Evolutionary conservation across 768 basidiomycete species (phyloP).

Genomic region (Rhodotorula taiwanensis): DNA sequence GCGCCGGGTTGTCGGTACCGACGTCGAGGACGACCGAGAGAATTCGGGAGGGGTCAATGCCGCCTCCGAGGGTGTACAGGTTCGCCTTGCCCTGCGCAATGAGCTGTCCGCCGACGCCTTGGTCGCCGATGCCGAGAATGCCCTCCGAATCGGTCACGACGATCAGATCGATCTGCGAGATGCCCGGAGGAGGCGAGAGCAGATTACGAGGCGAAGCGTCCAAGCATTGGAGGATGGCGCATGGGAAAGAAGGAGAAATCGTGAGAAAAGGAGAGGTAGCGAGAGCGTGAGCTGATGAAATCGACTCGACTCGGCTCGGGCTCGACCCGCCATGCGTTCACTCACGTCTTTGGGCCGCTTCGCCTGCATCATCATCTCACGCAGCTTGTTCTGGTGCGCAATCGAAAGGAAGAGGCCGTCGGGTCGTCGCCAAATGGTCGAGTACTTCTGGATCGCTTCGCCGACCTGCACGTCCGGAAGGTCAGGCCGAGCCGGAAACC

Average conservation of each 20-base stretch:
- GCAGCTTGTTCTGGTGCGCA: slow-evolving; percentile 58
- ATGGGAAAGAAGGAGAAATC: background rate
- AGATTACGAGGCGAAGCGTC: too few species aligned
- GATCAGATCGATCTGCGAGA: slow-evolving; percentile 58
- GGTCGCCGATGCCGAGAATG: slow-evolving; percentile 70
- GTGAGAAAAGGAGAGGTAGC: too few species aligned
- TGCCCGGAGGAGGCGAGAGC: too few species aligned
- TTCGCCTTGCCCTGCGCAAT: slow-evolving; percentile 35
- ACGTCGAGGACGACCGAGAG: slow-evolving; percentile 55
- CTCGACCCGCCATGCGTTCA: too few species aligned
- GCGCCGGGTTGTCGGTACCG: slow-evolving; percentile 63
- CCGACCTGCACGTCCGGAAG: slow-evolving; percentile 12
- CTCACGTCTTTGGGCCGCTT: slow-evolving; percentile 32
- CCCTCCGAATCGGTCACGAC: slow-evolving; percentile 80
- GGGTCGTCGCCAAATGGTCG: slow-evolving; percentile 68
- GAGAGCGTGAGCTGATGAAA: too few species aligned
- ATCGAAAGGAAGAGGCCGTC: slow-evolving; percentile 66
- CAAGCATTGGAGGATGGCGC: background rate
- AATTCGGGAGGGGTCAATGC: slow-evolving; percentile 37
- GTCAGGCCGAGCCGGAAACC: background rate
- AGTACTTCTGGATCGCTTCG: slow-evolving; percentile 56
- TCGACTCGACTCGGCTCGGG: too few species aligned
- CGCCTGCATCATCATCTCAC: slow-evolving; percentile 17
- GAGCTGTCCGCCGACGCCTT: slow-evolving; percentile 56
- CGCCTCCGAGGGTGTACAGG: slow-evolving; percentile 47